phyloP scores from a whole-genome alignment of 805 yeast genomes.

The Wickerhamiella sorbophila region DNA sequence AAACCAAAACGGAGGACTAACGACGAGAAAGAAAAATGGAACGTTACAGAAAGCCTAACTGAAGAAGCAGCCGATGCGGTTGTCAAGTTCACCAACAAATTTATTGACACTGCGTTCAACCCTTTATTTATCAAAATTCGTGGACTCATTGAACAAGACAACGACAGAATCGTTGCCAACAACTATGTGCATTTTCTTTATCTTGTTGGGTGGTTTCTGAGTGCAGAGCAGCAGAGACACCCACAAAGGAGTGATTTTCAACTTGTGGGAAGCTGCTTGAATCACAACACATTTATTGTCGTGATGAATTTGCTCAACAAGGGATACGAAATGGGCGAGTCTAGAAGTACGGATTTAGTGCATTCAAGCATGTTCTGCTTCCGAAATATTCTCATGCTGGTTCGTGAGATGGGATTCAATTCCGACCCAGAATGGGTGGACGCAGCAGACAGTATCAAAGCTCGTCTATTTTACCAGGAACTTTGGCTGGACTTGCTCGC shows the following conservation, averaged over 20 bases:
- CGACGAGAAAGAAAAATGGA: conserved; percentile 18
- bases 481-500: conserved; percentile 42
- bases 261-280: conserved; percentile 32
- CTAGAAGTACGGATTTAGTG: conserved; percentile 39
- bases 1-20: conserved; percentile 21
- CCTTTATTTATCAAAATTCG: conserved; percentile 43
- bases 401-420: conserved; percentile 30
- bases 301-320: conserved; percentile 31
- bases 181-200: conserved; percentile 37
- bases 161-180: conserved; percentile 20
- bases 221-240: conserved; percentile 37
- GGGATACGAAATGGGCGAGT: conserved; percentile 23
- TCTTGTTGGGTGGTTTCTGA: conserved; percentile 61
- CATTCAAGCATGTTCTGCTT: conserved; percentile 60
- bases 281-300: conserved; percentile 45
- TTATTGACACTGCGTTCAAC: conserved; percentile 64
- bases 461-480: conserved; percentile 58
- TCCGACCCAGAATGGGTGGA: conserved; percentile 34
- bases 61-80: conserved; percentile 23
- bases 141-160: conserved; percentile 30
- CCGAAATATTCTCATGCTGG: conserved; percentile 40
- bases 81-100: conserved; percentile 37
- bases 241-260: conserved; percentile 21
- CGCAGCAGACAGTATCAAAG: conserved; percentile 42
- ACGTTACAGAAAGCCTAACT: conserved; percentile 15